Base-by-base conservation (phyloP, 371 early-diverging fungal species). In the Mucor circinelloides region DNA sequence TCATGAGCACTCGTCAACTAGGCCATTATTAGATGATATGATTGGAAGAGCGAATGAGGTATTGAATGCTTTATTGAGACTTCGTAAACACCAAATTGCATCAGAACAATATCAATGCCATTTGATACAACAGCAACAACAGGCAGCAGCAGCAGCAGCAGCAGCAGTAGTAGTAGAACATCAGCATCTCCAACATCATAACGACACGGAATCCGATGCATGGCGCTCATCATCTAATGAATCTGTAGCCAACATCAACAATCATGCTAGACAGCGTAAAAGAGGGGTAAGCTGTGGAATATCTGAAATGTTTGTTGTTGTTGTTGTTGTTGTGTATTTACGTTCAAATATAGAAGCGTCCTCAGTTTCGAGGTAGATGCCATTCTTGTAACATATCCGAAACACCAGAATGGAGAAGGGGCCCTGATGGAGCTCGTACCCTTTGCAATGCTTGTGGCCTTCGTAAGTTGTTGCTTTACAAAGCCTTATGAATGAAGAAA, bases 341-440 rank as follows among this genome's bases (percentile, higher is more conserved):
- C 2, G 23, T n/a, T 19, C 10, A 50, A 23, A 50, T 32, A 30
- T 60, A 75, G 74, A 81, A 80, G 73, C 75, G 76, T 19, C 64
- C 78, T 15, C 74, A 75, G 10, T 79, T 81, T 31, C 85, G 80
- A 63, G 84, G 82, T 8, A 75, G 79, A 32, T 87, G 87, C 36
- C 84, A 85, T 38, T 83, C 85, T 30, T 90, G 90, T 69, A 80
- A 83, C 64, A 81, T 83, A 52, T 81, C 85, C 19, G 82, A 85
- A 46, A 90, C 90, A 27, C 89, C 90, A 7, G 88, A 86, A 71
- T 90, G 90, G 90, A 78, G 90, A 59, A 82, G 90, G 46, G 90
- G 90, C 6, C 90, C 89, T 5, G 80, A 86, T 67, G 90, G 90
- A 1, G 87, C 90, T 5, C 78, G 85, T 19, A 89, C 89, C 0